Conservation (phyloP, 23 red algal species). For the Gracilaria domingensis region DNA sequence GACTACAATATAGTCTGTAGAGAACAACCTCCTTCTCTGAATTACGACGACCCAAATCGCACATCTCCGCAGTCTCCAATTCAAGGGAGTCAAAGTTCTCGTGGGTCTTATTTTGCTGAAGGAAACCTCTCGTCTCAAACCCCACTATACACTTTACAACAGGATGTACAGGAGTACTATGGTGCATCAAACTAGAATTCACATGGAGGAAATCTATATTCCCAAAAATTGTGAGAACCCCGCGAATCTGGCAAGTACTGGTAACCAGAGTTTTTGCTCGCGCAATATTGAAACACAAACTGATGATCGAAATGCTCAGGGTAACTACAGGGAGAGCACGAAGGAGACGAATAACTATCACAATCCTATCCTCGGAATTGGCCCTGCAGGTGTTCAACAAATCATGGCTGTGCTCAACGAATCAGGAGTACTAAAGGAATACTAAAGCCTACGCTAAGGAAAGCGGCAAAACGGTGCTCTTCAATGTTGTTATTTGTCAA, state of each 20-base stretch:
- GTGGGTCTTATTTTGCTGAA: constrained; percentile 8
- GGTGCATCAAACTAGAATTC: neutral
- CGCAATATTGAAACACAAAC: constrained; percentile 23
- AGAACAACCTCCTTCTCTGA: constrained; percentile 11
- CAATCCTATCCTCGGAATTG: constrained; percentile 25
- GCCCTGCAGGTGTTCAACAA: neutral
- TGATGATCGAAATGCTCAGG: constrained; percentile 23
- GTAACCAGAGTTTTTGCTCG: neutral
- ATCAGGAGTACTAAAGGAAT: constrained; percentile 62
- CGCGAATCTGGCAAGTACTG: neutral
- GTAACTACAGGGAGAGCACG: constrained; percentile 12
- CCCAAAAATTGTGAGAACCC: neutral
- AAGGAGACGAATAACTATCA: constrained; percentile 16
- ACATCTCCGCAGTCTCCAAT: constrained; percentile 38
- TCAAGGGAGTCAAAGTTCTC: constrained; percentile 1
- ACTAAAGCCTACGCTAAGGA: constrained; percentile 20
- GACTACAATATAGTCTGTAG: constrained; percentile 37
- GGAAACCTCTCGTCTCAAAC: neutral
- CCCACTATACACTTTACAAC: neutral
- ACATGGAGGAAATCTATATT: neutral
- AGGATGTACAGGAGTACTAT: constrained; percentile 1
- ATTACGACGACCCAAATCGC: constrained; percentile 10
- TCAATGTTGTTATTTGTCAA: constrained; percentile 83
- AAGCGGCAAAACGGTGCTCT: constrained; percentile 32
- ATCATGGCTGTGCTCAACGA: constrained; percentile 15